Conservation (phyloP, 352 stramenopile species). For the Globisporangium parvum region DNA sequence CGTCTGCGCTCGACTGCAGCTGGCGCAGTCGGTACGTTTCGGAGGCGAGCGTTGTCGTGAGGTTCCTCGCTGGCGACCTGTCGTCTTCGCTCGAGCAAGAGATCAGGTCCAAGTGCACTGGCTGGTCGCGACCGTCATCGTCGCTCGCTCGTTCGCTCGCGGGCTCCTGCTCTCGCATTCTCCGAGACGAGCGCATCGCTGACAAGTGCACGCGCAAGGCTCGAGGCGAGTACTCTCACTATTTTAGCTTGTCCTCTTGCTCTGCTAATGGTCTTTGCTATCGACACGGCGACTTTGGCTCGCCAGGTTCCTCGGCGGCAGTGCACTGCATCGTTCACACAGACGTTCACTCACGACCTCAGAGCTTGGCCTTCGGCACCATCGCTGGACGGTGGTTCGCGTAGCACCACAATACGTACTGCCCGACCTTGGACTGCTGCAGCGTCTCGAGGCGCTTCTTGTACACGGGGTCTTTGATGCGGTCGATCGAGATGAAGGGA, state of each 20-base stretch:
- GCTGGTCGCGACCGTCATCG: too few species aligned
- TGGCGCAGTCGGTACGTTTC: neutral
- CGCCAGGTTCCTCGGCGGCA: too few species aligned
- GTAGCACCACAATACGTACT: slow-evolving; percentile 55
- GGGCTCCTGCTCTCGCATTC: too few species aligned
- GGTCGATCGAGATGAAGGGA: slow-evolving; percentile 21
- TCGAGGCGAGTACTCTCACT: neutral
- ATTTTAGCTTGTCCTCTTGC: too few species aligned
- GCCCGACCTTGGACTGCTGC: slow-evolving; percentile 26
- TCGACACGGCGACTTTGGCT: too few species aligned
- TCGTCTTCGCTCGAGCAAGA: slow-evolving; percentile 34
- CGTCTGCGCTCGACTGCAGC: neutral
- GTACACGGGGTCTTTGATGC: slow-evolving; percentile 17
- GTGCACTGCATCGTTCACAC: too few species aligned
- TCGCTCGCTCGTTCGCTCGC: too few species aligned
- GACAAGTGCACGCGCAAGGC: too few species aligned
- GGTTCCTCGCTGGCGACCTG: slow-evolving; percentile 12
- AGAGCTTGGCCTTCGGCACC: slow-evolving; percentile 13
- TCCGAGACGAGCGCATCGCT: too few species aligned
- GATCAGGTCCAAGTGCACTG: slow-evolving; percentile 25
- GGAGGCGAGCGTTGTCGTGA: slow-evolving; percentile 4
- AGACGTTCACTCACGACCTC: neutral
- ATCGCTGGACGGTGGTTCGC: slow-evolving; percentile 29
- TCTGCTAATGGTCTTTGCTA: too few species aligned
- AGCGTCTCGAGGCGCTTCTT: slow-evolving; percentile 26